Percentiles rank a stretch among this genome's conserved stretches.
Conservation (phyloP, 1,284 basidiomycete species). For the Bondarzewia mesenterica region DNA sequence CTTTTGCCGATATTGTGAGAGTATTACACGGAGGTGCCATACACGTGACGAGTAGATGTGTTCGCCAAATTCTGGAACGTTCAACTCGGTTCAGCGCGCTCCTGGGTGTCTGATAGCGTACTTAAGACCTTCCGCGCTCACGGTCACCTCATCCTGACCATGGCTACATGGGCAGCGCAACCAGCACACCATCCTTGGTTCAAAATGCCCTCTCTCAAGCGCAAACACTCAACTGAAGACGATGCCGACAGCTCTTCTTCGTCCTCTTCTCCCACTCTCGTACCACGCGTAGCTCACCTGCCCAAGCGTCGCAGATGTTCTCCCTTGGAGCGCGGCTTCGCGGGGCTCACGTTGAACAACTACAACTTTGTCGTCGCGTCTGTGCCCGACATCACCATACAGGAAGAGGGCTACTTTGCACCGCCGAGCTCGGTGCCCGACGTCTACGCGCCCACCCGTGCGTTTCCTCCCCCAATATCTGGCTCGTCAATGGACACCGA, state of each 20-base stretch:
- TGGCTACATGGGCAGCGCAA: background rate
- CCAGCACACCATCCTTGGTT: conserved; percentile 5
- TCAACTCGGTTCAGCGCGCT: too few species aligned
- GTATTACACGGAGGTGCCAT: too few species aligned
- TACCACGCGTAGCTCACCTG: background rate
- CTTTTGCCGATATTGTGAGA: too few species aligned
- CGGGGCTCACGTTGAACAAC: conserved; percentile 36
- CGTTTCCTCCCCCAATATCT: background rate
- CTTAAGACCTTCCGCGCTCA: too few species aligned
- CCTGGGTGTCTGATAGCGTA: too few species aligned
- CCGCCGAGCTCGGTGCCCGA: too few species aligned
- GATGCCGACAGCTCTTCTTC: background rate
- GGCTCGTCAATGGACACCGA: background rate
- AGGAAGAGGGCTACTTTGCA: too few species aligned
- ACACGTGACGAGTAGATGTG: too few species aligned
- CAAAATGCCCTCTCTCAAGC: conserved; percentile 5
- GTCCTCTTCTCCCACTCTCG: background rate
- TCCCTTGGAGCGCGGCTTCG: conserved; percentile 50
- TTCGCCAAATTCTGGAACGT: background rate
- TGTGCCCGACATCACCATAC: too few species aligned
- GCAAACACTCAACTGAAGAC: background rate
- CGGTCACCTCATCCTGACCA: too few species aligned
- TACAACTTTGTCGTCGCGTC: conserved; percentile 1
- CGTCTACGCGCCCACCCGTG: too few species aligned
- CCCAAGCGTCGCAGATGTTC: conserved; percentile 41